phyloP scores from a whole-genome alignment of 202 grass and related monocot species.

The Brachypodium distachyon region DNA sequence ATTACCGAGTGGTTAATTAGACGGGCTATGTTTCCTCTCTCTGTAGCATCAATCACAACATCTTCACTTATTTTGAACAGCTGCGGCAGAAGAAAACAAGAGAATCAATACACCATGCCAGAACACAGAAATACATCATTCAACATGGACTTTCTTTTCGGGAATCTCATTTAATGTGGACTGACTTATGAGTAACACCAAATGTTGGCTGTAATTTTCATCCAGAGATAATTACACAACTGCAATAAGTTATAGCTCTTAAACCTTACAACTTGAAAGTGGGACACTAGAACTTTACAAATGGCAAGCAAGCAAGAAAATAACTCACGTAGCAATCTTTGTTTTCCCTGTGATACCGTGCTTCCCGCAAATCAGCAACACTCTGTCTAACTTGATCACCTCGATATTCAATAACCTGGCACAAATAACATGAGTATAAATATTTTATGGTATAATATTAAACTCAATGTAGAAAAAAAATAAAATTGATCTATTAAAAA shows the following conservation, averaged over 20 bases:
- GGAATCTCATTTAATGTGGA: background rate
- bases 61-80: slow-evolving; percentile 99
- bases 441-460: background rate
- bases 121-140: background rate
- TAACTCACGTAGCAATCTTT: slow-evolving; percentile 94
- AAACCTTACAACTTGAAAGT: background rate
- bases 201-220: background rate
- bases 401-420: slow-evolving; percentile 87
- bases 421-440: slow-evolving; percentile 9
- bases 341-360: slow-evolving; percentile 57
- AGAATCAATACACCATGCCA: background rate
- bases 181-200: background rate
- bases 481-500: background rate
- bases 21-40: slow-evolving; percentile 86
- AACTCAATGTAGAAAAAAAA: background rate
- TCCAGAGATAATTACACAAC: background rate
- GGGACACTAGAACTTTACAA: background rate
- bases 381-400: slow-evolving; percentile 84
- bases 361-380: slow-evolving; percentile 91
- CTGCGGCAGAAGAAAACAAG: slow-evolving; percentile 31
- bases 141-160: background rate
- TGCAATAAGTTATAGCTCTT: background rate
- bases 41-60: slow-evolving; percentile 82
- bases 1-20: slow-evolving; percentile 94
- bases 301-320: background rate